Conservation (phyloP, 139 green algal genomes). For the Coccomyxa sp. region DNA sequence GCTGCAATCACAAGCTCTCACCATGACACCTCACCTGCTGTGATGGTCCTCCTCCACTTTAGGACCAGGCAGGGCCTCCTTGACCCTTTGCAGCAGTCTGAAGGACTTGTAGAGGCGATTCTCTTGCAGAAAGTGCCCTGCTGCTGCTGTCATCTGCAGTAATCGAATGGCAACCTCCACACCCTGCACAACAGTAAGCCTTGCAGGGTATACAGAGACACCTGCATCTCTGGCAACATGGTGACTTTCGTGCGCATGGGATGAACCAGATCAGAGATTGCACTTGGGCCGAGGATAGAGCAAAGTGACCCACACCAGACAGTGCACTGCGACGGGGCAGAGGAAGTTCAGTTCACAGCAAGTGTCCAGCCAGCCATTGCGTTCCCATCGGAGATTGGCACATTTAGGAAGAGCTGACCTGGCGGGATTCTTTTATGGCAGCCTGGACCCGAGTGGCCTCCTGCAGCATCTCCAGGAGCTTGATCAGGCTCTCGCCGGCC, state of each 20-base stretch:
- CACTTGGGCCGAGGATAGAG: too few relatives aligned
- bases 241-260: too few relatives aligned
- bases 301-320: too few relatives aligned
- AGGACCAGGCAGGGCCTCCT: not conserved
- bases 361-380: too few relatives aligned
- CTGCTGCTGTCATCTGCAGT: slow-evolving; percentile 40
- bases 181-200: slow-evolving; percentile 19
- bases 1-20: too few relatives aligned
- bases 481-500: slow-evolving; percentile 19
- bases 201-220: not conserved
- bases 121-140: slow-evolving; percentile 29
- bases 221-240: too few relatives aligned
- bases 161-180: slow-evolving; percentile 33
- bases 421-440: slow-evolving; percentile 8
- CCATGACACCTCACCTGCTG: too few relatives aligned
- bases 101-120: slow-evolving; percentile 54
- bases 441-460: slow-evolving; percentile 13
- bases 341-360: too few relatives aligned
- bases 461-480: slow-evolving; percentile 18
- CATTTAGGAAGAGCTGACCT: slow-evolving; percentile 19
- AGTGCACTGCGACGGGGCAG: too few relatives aligned
- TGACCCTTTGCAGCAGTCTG: slow-evolving; percentile 43
- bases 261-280: too few relatives aligned
- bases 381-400: too few relatives aligned
- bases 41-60: too few relatives aligned